Base-by-base conservation (phyloP, 192 early-diverging fungal species). In the Mortierella alpina region DNA sequence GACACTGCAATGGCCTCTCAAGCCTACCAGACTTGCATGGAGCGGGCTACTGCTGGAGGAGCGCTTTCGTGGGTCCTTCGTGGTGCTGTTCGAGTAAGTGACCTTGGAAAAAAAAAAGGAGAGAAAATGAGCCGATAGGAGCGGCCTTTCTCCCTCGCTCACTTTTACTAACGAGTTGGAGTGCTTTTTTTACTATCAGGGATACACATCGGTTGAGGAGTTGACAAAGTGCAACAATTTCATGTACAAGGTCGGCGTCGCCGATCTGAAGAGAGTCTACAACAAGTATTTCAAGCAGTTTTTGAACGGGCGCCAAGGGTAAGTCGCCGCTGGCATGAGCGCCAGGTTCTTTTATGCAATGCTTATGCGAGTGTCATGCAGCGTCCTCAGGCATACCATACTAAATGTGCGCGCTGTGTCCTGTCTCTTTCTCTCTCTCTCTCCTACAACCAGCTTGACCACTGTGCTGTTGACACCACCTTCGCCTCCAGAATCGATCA, bases 231-330 rank as follows among this genome's bases (percentile, higher is more conserved):
- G 70, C 57, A 63, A 89, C 15, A 55, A 82, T 41, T 70, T 68
- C 15, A 71, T 93, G 1, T 87, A 90, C 65, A 69, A 70, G 50
- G 88, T 93, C 15, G 85, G 83, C 4, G 55, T 49, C 10, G 42
- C 50, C 1, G 90, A 92, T 68, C 62, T 93, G 66, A 72, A 72
- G 52, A 39, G 86, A 11, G 91, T 91, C n/a, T 89, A 85, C 51
- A 48, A 73, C 39, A 81, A 72, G 56, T 91, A 92, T 57, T 93
- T 88, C 70, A 58, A 72, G 55, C 85, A 86, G 66, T 93, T 93
- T 76, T 75, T 93, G 22, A 75, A 73, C 53, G 80, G 80, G 7
- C 69, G 60, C 4, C 39, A 72, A 52, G 77, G 74, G 67, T 76
- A 75, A 75, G 49, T 18, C 7, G 1, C 31, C 23, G 31, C 57